A percentile compares a stretch with the other conserved stretches of the same genome.
Conservation (phyloP, 1,284 basidiomycete species). For the Pseudozyma tsukubaensis region DNA sequence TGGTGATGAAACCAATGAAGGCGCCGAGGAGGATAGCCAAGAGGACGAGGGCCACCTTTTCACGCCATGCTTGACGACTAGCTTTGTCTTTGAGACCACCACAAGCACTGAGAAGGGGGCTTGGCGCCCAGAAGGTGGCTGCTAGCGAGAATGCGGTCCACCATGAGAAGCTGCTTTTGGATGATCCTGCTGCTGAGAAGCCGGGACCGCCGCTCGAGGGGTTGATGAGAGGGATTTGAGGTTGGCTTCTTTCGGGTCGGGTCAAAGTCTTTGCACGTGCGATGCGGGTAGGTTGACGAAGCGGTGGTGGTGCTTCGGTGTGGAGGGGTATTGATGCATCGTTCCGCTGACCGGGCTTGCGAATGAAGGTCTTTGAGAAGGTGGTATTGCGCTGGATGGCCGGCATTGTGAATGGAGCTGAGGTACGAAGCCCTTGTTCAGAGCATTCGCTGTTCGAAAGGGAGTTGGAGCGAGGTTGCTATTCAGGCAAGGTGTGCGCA, state of each 20-base stretch:
- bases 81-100: conserved; percentile 52
- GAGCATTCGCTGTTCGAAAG: conserved; percentile 1
- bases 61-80: conserved; percentile 67
- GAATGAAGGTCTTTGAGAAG: conserved; percentile 64
- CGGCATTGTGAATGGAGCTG: conserved; percentile 23
- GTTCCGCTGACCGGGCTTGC: conserved; percentile 51
- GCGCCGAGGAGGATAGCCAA: conserved; percentile 75
- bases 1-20: conserved; percentile 88
- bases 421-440: neutral
- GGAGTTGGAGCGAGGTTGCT: no score
- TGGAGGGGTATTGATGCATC: conserved; percentile 62
- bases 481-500: no score
- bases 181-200: conserved; percentile 27
- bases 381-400: conserved; percentile 44
- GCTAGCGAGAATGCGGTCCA: conserved; percentile 57
- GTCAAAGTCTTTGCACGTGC: conserved; percentile 75
- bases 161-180: conserved; percentile 26
- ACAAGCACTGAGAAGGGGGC: conserved; percentile 68
- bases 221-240: conserved; percentile 78
- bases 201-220: conserved; percentile 70
- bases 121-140: conserved; percentile 66
- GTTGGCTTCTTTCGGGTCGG: conserved; percentile 77
- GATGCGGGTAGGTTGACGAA: conserved; percentile 62
- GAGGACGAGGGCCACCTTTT: conserved; percentile 65
- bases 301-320: conserved; percentile 63